A percentile compares a stretch with the other conserved stretches of the same genome.
phyloP scores from a whole-genome alignment of 1,139 yeast genomes.

The Candida buenavistaensis region DNA sequence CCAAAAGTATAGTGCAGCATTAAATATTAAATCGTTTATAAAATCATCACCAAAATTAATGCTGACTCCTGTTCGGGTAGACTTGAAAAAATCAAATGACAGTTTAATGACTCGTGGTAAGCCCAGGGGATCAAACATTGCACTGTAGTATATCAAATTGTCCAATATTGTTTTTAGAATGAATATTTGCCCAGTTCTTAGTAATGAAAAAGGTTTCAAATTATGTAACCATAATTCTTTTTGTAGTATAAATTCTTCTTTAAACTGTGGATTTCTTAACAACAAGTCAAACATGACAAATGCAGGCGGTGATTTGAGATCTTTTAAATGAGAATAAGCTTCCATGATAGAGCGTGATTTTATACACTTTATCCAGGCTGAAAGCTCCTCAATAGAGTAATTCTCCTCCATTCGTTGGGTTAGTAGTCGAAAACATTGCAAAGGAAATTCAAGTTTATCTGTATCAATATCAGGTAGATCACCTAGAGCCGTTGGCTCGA shows the following conservation, averaged over 20 bases:
- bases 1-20: slow-evolving; percentile 18
- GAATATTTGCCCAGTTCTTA: slow-evolving; percentile 18
- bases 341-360: slow-evolving; percentile 24
- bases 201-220: slow-evolving; percentile 18
- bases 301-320: slow-evolving; percentile 34
- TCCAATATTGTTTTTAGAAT: slow-evolving; percentile 23
- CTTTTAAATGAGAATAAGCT: slow-evolving; percentile 29
- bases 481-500: neutral
- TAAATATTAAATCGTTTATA: slow-evolving; percentile 27
- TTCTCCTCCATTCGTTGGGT: slow-evolving; percentile 3
- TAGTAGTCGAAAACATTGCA: slow-evolving; percentile 11
- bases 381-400: slow-evolving; percentile 16
- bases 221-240: slow-evolving; percentile 36
- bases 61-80: slow-evolving; percentile 14
- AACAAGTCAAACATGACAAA: slow-evolving; percentile 37
- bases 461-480: neutral
- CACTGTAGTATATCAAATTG: slow-evolving; percentile 28
- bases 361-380: slow-evolving; percentile 31
- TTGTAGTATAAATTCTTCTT: slow-evolving; percentile 34
- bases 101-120: slow-evolving; percentile 19
- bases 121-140: slow-evolving; percentile 23
- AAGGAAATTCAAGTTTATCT: neutral
- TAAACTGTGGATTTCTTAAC: slow-evolving; percentile 35
- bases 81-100: slow-evolving; percentile 17
- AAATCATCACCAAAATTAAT: slow-evolving; percentile 17